These are phyloP conservation scores for Debaryomyces robertsiae DNA, from an alignment of 1,139 yeast species.

Conservation along the genomic window DNA sequence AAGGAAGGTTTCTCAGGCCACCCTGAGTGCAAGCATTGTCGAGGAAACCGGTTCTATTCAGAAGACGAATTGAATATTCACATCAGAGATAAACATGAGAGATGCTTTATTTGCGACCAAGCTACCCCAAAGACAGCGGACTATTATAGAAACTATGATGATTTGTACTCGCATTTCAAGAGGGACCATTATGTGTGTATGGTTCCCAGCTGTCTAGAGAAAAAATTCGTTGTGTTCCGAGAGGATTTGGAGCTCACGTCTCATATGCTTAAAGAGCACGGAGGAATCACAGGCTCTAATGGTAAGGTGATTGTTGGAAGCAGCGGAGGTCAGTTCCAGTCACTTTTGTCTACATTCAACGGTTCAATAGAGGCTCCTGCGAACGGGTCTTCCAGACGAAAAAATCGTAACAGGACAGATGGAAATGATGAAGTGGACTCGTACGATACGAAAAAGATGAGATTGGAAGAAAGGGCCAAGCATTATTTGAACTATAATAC, in stretches of 20 bases:
- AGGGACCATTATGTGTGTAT: slow-evolving; percentile 75
- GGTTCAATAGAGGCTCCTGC: slow-evolving; percentile 17
- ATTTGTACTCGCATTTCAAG: slow-evolving; percentile 73
- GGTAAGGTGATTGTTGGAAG: slow-evolving; percentile 46
- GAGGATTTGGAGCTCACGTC: slow-evolving; percentile 87
- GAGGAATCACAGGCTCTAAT: slow-evolving; percentile 54
- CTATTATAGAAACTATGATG: slow-evolving; percentile 76
- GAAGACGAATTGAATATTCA: slow-evolving; percentile 85
- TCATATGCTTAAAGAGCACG: slow-evolving; percentile 85
- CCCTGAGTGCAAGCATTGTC: slow-evolving; percentile 85
- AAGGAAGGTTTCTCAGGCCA: slow-evolving; percentile 82
- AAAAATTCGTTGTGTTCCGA: slow-evolving; percentile 87
- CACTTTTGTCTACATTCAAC: slow-evolving; percentile 67
- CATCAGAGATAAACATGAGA: slow-evolving; percentile 81
- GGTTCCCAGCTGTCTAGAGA: slow-evolving; percentile 82
- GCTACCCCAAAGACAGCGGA: slow-evolving; percentile 65
- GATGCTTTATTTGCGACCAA: slow-evolving; percentile 87
- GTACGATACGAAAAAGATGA: slow-evolving; percentile 53
- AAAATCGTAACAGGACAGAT: slow-evolving; percentile 12
- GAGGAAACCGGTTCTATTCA: slow-evolving; percentile 75
- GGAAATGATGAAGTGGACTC: slow-evolving; percentile 41
- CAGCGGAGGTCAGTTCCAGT: slow-evolving; percentile 52
- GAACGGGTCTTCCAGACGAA: slow-evolving; percentile 11
- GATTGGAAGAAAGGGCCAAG: slow-evolving; percentile 85
- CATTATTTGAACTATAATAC: slow-evolving; percentile 65